Conservation (phyloP, 2,329 filamentous ascomycete species). For the Nothophoma quercina region DNA sequence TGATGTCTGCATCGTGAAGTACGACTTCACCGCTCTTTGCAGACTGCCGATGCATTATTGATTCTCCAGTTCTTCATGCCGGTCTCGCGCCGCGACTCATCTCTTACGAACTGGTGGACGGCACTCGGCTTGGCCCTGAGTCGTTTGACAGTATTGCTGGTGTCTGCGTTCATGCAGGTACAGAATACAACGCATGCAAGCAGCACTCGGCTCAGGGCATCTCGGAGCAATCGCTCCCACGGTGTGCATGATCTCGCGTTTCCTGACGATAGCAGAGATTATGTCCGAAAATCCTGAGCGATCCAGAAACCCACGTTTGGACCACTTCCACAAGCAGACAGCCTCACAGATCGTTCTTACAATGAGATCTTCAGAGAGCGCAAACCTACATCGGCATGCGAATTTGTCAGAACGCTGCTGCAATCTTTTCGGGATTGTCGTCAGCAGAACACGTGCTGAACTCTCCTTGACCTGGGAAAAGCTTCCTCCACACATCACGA, state of each 20-base stretch:
- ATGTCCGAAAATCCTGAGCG: background rate
- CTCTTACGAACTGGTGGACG: background rate
- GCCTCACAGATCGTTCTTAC: background rate
- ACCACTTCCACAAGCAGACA: background rate
- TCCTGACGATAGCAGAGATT: background rate
- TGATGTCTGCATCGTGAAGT: background rate
- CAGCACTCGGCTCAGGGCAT: background rate
- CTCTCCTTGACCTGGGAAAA: background rate
- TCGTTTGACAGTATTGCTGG: conserved; percentile 3
- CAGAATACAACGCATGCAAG: conserved; percentile 1
- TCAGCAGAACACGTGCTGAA: background rate
- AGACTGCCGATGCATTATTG: background rate
- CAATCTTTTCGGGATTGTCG: background rate
- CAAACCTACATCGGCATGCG: background rate
- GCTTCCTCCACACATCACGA: background rate
- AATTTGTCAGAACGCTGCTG: background rate
- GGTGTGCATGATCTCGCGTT: background rate
- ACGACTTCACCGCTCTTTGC: conserved; percentile 11
- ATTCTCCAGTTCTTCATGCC: background rate
- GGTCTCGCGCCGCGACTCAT: background rate
- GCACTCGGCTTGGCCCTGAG: conserved; percentile 6
- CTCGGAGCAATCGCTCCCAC: background rate
- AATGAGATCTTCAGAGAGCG: background rate
- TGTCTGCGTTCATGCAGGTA: conserved; percentile 20
- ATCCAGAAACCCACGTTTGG: background rate